Conservation (phyloP, 2,329 filamentous ascomycete species). For the Epichloe uncinata region DNA sequence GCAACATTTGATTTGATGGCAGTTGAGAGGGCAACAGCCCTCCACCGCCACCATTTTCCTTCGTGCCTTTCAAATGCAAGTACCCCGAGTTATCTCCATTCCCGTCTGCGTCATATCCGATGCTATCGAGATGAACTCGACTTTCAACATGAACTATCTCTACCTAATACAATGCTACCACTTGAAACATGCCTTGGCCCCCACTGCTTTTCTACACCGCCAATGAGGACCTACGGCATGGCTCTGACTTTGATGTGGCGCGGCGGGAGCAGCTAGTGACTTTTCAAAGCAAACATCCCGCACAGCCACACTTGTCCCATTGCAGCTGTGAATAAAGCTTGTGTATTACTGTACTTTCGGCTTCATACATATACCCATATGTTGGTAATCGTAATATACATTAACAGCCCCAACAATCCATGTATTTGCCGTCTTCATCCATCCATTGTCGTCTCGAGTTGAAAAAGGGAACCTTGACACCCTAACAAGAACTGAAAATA, state of each 20-base stretch:
- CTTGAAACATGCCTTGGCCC: no score
- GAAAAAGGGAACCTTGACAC: not conserved
- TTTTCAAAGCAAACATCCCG: not conserved
- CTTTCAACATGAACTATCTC: not conserved
- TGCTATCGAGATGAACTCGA: not conserved
- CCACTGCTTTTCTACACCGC: not conserved
- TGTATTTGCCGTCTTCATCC: not conserved
- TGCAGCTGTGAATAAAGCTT: no score
- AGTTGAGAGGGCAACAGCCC: slow-evolving; percentile 9
- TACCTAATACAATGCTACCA: no score
- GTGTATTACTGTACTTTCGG: no score
- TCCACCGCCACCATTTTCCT: slow-evolving; percentile 1
- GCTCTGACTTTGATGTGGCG: not conserved
- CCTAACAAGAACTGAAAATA: not conserved
- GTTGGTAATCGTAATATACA: not conserved
- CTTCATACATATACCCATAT: not conserved
- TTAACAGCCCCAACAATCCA: not conserved
- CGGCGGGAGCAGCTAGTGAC: not conserved
- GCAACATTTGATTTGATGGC: no score
- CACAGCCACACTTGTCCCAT: no score
- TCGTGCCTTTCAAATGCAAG: not conserved
- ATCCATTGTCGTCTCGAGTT: not conserved
- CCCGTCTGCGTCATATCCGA: not conserved
- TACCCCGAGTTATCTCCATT: not conserved
- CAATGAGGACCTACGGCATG: not conserved